Evolutionary conservation across 2,329 filamentous ascomycete genomes (phyloP), one percentile per base, ranked within the genome.

Genomic region (Fusarium fracticaudum): DNA sequence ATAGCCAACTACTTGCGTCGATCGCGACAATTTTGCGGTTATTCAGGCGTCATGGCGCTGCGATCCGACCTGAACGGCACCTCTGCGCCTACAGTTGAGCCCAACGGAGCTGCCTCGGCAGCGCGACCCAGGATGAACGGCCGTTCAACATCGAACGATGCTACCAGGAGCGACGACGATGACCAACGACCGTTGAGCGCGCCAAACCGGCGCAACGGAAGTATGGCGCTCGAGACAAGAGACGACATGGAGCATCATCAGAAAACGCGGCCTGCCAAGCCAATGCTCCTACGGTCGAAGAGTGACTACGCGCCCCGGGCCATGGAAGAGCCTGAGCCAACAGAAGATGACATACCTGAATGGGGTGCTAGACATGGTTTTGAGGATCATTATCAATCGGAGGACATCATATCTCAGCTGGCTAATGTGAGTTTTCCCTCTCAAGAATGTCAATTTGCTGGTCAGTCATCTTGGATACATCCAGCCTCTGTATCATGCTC

Each of bases 331-430:
- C 71, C 81, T 47, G 85, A 86, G 47, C 79, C 82, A 57, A 76
- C 80, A 35, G 85, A 87, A 20, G 86, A 87, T 8, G 86, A 87
- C 47, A 81, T 86, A 38, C 83, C 84, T 48, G 86, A 87, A 74
- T 89, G 87, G 86, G 88, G 89, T 13, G 88, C 88, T 81, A 90
- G 95, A 55, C 95, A 98, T 84, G 95, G 95, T 54, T 98, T 96
- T 86, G 94, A 97, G 80, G 93, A 95, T 76, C 94, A 98, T 82
- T 95, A 97, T 81, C 93, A 94, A 80, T 97, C 93, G 10, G 93
- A 95, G 76, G 94, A 98, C 80, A 95, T 97, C 78, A 93, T 97
- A 77, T 93, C 93, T 65, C 89, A 95, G 75, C 87, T 98, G 73
- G 94, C 93, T 60, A 95, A 92, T 80, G 93, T 95, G 85, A 85